Evolutionary conservation across 2,329 filamentous ascomycete species (phyloP).

Genomic region (Hypoxylon sp.): DNA sequence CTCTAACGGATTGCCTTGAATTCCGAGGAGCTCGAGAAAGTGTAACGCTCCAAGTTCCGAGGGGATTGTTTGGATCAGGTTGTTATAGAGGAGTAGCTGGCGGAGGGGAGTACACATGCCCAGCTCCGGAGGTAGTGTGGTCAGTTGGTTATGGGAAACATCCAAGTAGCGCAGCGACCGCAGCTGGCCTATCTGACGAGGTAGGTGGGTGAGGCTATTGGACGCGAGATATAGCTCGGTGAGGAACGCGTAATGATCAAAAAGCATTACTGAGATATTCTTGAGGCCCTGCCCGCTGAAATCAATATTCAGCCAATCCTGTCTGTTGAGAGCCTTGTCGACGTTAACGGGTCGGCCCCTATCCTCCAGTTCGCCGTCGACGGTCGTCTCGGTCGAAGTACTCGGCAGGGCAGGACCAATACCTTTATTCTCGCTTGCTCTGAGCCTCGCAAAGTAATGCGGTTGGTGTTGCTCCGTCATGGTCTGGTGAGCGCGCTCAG

Average conservation of each 20-base stretch:
- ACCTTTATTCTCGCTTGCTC: slow-evolving; percentile 74
- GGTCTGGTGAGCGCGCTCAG: slow-evolving; percentile 74
- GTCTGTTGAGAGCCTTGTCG: slow-evolving; percentile 70
- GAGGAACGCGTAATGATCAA: slow-evolving; percentile 82
- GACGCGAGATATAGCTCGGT: slow-evolving; percentile 92
- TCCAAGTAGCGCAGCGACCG: slow-evolving; percentile 85
- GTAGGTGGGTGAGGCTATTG: slow-evolving; percentile 86
- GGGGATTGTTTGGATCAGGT: slow-evolving; percentile 82
- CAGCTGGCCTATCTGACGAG: slow-evolving; percentile 80
- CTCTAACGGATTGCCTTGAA: slow-evolving; percentile 89
- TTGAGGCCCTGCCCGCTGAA: slow-evolving; percentile 95
- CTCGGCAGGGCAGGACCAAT: slow-evolving; percentile 63
- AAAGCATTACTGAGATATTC: slow-evolving; percentile 79
- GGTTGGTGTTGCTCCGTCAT: slow-evolving; percentile 72
- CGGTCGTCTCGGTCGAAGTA: slow-evolving; percentile 55
- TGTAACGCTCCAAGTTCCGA: slow-evolving; percentile 89
- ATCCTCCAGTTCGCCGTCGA: slow-evolving; percentile 64
- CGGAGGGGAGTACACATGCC: slow-evolving; percentile 96
- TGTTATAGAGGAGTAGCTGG: slow-evolving; percentile 87
- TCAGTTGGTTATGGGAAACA: slow-evolving; percentile 85
- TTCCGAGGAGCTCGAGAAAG: slow-evolving; percentile 85
- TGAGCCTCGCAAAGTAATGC: slow-evolving; percentile 75
- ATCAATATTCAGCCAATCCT: slow-evolving; percentile 93
- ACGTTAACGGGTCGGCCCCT: slow-evolving; percentile 70
- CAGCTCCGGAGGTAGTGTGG: slow-evolving; percentile 84